Conservation (phyloP, 176 grass and related monocot species). For the Musa schizocarpa region DNA sequence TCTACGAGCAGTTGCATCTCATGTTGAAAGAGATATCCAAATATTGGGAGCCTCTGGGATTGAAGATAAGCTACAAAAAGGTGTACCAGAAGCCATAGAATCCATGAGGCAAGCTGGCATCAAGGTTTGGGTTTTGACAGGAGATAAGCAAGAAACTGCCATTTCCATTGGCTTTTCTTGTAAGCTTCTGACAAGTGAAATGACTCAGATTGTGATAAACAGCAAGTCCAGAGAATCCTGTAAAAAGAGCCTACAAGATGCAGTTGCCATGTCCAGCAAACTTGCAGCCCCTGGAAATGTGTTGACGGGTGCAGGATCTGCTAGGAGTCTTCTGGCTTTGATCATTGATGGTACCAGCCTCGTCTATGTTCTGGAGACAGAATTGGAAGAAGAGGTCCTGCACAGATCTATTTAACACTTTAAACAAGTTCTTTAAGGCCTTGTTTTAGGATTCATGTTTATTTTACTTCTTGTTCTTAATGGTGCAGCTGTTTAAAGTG, state of each 20-base stretch:
- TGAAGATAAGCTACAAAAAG: slow-evolving; percentile 84
- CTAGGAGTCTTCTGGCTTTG: slow-evolving; percentile 46
- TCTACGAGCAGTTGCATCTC: slow-evolving; percentile 48
- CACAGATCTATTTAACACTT: slow-evolving; percentile 5
- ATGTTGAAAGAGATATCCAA: slow-evolving; percentile 51
- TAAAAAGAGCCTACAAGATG: slow-evolving; percentile 66
- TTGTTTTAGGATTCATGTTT: background rate
- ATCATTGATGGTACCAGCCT: slow-evolving; percentile 96
- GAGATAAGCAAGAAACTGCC: slow-evolving; percentile 98
- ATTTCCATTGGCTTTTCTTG: slow-evolving; percentile 95
- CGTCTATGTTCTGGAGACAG: slow-evolving; percentile 81
- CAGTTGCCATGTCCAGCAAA: slow-evolving; percentile 51
- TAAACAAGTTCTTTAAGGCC: slow-evolving; percentile 6
- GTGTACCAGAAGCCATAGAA: slow-evolving; percentile 90
- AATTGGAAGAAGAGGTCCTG: slow-evolving; percentile 66
- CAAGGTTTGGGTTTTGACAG: slow-evolving; percentile 95
- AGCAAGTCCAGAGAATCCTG: slow-evolving; percentile 65
- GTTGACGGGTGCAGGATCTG: background rate
- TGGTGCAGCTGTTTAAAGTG: slow-evolving; percentile 69
- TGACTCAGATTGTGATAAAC: slow-evolving; percentile 83
- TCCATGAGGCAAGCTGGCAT: slow-evolving; percentile 78
- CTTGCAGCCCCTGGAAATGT: slow-evolving; percentile 26
- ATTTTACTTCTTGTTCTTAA: slow-evolving; percentile 11
- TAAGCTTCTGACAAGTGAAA: slow-evolving; percentile 67
- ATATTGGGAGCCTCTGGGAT: slow-evolving; percentile 78